These are phyloP conservation scores for Symmetrospora coprosmae DNA, from an alignment of 768 basidiomycete genomes.

Conservation along the genomic window DNA sequence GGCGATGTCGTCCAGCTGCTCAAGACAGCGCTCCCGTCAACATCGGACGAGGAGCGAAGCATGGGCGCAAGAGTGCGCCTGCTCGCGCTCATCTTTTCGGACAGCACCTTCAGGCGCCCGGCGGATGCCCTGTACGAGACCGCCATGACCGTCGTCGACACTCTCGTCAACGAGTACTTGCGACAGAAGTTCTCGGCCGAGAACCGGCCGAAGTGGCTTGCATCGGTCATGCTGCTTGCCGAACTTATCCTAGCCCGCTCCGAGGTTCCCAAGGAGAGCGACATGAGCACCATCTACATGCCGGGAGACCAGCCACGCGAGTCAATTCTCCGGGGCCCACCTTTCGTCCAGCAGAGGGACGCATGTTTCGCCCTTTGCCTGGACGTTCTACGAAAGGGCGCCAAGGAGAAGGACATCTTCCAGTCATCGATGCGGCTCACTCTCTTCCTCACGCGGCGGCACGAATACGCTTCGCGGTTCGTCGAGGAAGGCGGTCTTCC, in stretches of 20 bases:
- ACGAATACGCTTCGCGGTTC: conserved; percentile 52
- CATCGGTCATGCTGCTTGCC: conserved; percentile 66
- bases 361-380: conserved; percentile 64
- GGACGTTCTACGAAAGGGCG: conserved; percentile 51
- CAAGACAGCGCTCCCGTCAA: conserved; percentile 29
- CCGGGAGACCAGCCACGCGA: conserved; percentile 38
- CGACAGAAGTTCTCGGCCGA: conserved; percentile 31
- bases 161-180: conserved; percentile 20
- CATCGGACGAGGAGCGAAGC: conserved; percentile 46
- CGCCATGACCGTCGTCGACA: conserved; percentile 26
- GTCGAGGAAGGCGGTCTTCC: conserved; percentile 52
- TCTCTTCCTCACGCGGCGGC: conserved; percentile 66
- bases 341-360: conserved; percentile 48
- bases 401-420: conserved; percentile 63
- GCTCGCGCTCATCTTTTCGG: conserved; percentile 66
- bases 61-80: conserved; percentile 71
- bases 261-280: conserved; percentile 58
- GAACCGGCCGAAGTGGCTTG: conserved; percentile 66
- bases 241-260: conserved; percentile 66
- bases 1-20: conserved; percentile 57
- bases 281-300: conserved; percentile 34
- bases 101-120: conserved; percentile 44
- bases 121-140: conserved; percentile 25
- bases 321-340: conserved; percentile 44
- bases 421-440: conserved; percentile 67